These are phyloP conservation scores for Torulaspora indica DNA, from an alignment of 805 yeast species.

Conservation along the genomic window DNA sequence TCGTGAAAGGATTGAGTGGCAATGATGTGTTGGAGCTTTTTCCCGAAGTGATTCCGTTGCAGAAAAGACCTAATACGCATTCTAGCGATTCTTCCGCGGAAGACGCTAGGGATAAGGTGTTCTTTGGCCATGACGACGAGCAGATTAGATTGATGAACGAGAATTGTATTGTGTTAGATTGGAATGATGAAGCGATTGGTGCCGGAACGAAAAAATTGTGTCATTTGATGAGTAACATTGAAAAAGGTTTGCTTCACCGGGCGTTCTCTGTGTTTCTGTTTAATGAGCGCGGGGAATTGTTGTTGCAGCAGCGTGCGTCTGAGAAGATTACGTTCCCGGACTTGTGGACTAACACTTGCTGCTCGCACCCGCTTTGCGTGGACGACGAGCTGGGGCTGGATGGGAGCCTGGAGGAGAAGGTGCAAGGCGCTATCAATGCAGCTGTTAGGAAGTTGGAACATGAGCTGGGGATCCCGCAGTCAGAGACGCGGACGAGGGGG, in stretches of 20 bases:
- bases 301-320: conserved; percentile 91
- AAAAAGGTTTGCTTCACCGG: conserved; percentile 83
- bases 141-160: conserved; percentile 95
- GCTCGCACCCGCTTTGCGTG: conserved; percentile 93
- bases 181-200: conserved; percentile 81
- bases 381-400: conserved; percentile 68
- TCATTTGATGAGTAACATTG: conserved; percentile 81
- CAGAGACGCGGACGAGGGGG: conserved; percentile 54
- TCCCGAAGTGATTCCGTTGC: conserved; percentile 64
- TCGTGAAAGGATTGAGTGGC: conserved; percentile 49
- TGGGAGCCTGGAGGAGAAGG: conserved; percentile 49
- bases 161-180: conserved; percentile 87
- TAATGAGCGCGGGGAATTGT: conserved; percentile 65
- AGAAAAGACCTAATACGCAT: conserved; percentile 53
- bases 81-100: conserved; percentile 35
- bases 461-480: conserved; percentile 75
- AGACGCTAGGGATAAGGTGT: conserved; percentile 43
- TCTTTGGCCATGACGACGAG: conserved; percentile 86
- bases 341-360: conserved; percentile 98
- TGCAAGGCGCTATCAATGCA: conserved; percentile 77
- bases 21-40: conserved; percentile 53
- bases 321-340: conserved; percentile 95
- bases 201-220: conserved; percentile 91
- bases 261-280: conserved; percentile 95
- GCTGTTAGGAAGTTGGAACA: conserved; percentile 90